phyloP scores from a whole-genome alignment of 768 basidiomycete genomes.

The Mycena vulgaris region DNA sequence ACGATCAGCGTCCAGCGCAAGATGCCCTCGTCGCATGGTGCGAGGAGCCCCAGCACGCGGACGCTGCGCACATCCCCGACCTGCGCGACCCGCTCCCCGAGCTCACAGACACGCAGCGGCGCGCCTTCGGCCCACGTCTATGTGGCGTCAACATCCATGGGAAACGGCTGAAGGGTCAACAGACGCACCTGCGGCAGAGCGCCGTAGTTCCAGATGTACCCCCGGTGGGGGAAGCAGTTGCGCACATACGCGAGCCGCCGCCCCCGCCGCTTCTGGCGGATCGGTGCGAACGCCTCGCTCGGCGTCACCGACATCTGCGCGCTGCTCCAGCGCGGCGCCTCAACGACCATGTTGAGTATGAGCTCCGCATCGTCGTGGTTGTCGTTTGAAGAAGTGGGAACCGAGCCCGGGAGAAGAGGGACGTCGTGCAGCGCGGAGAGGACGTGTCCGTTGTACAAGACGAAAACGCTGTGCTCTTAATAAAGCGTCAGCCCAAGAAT shows the following conservation, averaged over 20 bases:
- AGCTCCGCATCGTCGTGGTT: slow-evolving; percentile 70
- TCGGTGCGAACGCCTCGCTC: slow-evolving; percentile 84
- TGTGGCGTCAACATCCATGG: slow-evolving; percentile 21
- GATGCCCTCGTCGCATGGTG: slow-evolving; percentile 87
- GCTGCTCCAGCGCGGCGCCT: slow-evolving; percentile 88
- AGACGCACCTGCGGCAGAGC: slow-evolving; percentile 78
- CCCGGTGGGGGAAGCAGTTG: slow-evolving; percentile 91
- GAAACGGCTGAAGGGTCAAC: slow-evolving; percentile 34
- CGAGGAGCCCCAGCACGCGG: slow-evolving; percentile 91
- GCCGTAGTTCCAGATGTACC: slow-evolving; percentile 91
- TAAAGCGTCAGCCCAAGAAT: neutral
- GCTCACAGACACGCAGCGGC: slow-evolving; percentile 81
- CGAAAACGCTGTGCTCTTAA: slow-evolving; percentile 80
- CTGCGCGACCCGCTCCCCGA: slow-evolving; percentile 86
- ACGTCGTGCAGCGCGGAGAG: slow-evolving; percentile 82
- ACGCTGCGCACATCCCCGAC: slow-evolving; percentile 87
- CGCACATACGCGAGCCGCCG: slow-evolving; percentile 80
- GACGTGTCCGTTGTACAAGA: slow-evolving; percentile 74
- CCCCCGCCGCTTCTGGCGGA: slow-evolving; percentile 76
- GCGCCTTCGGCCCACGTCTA: slow-evolving; percentile 32
- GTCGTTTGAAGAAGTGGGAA: neutral
- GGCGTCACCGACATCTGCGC: slow-evolving; percentile 89
- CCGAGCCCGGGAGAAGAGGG: slow-evolving; percentile 67
- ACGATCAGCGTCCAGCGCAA: slow-evolving; percentile 91
- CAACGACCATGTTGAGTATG: slow-evolving; percentile 86